Conservation (phyloP, 164 flowering plant species). For the Echeveria elegans region DNA sequence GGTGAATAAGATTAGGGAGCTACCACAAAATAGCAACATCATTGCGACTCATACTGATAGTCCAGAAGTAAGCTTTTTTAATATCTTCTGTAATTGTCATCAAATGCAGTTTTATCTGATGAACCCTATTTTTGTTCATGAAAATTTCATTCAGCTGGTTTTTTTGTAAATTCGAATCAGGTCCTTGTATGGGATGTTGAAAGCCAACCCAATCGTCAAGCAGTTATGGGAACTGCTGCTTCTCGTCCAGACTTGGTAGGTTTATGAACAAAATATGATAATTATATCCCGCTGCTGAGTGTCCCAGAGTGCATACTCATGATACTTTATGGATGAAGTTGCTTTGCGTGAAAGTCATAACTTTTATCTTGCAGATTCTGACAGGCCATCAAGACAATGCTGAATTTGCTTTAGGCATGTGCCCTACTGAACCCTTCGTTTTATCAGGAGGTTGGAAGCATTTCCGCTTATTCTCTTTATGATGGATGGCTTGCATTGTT, state of each 20-base stretch:
- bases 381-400: constrained; percentile 95
- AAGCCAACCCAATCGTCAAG: constrained; percentile 87
- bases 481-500: no score
- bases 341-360: background rate
- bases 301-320: background rate
- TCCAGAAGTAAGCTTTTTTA: constrained; percentile 5
- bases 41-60: constrained; percentile 61
- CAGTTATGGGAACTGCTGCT: constrained; percentile 69
- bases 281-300: background rate
- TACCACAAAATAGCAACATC: constrained; percentile 75
- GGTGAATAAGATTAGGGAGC: constrained; percentile 96
- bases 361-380: constrained; percentile 54
- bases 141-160: background rate
- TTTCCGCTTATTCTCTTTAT: background rate
- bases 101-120: background rate
- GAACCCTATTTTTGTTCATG: background rate
- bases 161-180: constrained; percentile 22
- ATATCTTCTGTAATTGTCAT: background rate
- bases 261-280: background rate
- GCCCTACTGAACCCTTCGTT: constrained; percentile 83
- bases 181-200: constrained; percentile 97
- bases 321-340: background rate
- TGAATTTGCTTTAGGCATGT: constrained; percentile 97
- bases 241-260: constrained; percentile 82
- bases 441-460: constrained; percentile 84